Evolutionary conservation across 305 asterid genomes (phyloP).

Genomic region (Fraxinus xanthoxyloides): DNA sequence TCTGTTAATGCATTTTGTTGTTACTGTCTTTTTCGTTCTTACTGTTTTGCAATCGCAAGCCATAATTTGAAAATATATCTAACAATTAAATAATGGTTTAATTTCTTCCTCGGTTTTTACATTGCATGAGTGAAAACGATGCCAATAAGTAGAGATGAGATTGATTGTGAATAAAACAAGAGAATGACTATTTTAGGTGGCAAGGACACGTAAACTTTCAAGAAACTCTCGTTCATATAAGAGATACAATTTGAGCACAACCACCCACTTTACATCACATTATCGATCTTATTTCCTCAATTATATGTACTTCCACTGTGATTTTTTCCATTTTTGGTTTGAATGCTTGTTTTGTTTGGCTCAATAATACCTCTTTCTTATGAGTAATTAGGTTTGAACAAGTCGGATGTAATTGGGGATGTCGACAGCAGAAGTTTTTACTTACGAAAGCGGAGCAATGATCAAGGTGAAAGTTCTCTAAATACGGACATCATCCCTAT

Average conservation of each 20-base stretch:
- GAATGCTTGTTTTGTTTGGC: not conserved
- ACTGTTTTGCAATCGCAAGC: no score
- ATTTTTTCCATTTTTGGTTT: not conserved
- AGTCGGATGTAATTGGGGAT: constrained; percentile 55
- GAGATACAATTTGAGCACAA: not conserved
- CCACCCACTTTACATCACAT: not conserved
- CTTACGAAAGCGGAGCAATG: constrained; percentile 36
- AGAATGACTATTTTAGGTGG: not conserved
- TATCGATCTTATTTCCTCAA: no score
- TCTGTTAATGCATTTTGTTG: no score
- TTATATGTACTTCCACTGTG: not conserved
- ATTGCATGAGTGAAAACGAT: not conserved
- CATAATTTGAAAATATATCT: no score
- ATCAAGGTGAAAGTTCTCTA: constrained; percentile 6
- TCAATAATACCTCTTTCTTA: not conserved
- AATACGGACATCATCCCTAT: constrained; percentile 5
- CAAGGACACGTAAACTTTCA: not conserved
- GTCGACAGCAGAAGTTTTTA: constrained; percentile 56
- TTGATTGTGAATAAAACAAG: not conserved
- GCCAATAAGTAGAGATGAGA: not conserved
- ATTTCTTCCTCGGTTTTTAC: not conserved
- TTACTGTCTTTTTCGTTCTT: no score
- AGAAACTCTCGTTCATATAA: not conserved
- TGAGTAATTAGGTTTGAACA: constrained; percentile 41
- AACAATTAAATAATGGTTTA: not conserved